These are phyloP conservation scores for Cytospora piceae DNA, from an alignment of 2,329 filamentous ascomycete genomes.

Conservation along the genomic window DNA sequence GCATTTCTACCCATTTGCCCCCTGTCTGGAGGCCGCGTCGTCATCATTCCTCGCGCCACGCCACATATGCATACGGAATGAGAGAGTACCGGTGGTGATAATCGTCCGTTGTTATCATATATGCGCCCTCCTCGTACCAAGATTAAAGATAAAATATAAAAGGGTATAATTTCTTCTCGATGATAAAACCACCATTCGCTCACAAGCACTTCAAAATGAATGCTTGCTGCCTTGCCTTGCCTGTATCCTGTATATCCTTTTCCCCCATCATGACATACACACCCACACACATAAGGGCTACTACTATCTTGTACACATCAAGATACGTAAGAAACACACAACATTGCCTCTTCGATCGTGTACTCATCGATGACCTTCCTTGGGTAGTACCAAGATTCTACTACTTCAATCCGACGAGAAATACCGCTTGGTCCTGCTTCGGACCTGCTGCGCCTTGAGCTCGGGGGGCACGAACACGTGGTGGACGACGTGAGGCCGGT, in stretches of 20 bases:
- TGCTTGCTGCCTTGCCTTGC: too few relatives aligned
- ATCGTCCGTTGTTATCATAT: background rate
- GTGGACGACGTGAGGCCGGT: slow-evolving; percentile 90
- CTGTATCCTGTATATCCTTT: too few relatives aligned
- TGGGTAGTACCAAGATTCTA: background rate
- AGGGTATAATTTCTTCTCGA: background rate
- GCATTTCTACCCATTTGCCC: background rate
- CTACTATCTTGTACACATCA: background rate
- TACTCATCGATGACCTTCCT: background rate
- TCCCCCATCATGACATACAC: too few relatives aligned
- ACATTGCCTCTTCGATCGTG: background rate
- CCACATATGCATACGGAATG: background rate
- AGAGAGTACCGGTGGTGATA: background rate
- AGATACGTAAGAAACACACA: background rate
- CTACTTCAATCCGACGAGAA: slow-evolving; percentile 64
- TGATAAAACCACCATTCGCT: background rate
- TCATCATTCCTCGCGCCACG: too few relatives aligned
- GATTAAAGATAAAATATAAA: background rate
- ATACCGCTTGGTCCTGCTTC: slow-evolving; percentile 71
- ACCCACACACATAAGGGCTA: too few relatives aligned
- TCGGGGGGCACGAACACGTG: slow-evolving; percentile 75
- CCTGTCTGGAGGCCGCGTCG: too few relatives aligned
- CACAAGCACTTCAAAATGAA: background rate
- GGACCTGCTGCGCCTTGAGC: slow-evolving; percentile 68
- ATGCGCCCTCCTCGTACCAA: background rate